Conservation (phyloP, 2,329 filamentous ascomycete genomes). For the Fusarium sp. region DNA sequence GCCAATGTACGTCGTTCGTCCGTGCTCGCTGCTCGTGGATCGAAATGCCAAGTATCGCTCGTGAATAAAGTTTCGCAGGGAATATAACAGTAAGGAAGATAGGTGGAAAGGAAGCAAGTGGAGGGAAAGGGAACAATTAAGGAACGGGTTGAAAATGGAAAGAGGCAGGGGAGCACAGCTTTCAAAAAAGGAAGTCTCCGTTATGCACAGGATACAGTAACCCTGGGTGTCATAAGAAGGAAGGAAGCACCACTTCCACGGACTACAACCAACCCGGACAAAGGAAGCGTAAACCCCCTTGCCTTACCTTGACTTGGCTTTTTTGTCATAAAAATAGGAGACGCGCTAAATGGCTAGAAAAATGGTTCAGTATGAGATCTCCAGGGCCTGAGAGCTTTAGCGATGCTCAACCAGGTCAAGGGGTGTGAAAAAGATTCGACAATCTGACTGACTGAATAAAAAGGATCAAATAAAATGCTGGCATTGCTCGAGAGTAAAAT, state of each 20-base stretch:
- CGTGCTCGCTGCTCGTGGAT: constrained; percentile 21
- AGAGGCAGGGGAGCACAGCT: constrained; percentile 33
- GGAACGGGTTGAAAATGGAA: background rate
- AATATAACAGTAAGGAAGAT: background rate
- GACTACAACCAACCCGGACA: background rate
- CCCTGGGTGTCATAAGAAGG: constrained; percentile 23
- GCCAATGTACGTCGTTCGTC: constrained; percentile 20
- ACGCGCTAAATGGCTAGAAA: background rate
- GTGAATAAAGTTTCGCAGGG: background rate
- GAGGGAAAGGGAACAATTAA: background rate
- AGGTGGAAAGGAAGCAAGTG: background rate
- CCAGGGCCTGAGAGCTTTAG: background rate
- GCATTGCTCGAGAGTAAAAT: no score
- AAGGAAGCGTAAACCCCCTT: constrained; percentile 21
- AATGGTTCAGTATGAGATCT: background rate
- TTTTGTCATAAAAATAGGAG: constrained; percentile 33
- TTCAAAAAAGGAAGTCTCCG: constrained; percentile 38
- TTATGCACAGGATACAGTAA: constrained; percentile 26
- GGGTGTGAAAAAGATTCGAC: no score
- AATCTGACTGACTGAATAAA: no score
- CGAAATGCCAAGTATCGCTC: background rate
- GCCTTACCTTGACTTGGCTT: constrained; percentile 6
- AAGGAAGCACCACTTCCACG: constrained; percentile 15
- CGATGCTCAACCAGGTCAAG: constrained; percentile 15
- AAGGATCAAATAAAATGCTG: no score